Conservation (phyloP, 768 basidiomycete species). For the Fomitopsis pulvina region DNA sequence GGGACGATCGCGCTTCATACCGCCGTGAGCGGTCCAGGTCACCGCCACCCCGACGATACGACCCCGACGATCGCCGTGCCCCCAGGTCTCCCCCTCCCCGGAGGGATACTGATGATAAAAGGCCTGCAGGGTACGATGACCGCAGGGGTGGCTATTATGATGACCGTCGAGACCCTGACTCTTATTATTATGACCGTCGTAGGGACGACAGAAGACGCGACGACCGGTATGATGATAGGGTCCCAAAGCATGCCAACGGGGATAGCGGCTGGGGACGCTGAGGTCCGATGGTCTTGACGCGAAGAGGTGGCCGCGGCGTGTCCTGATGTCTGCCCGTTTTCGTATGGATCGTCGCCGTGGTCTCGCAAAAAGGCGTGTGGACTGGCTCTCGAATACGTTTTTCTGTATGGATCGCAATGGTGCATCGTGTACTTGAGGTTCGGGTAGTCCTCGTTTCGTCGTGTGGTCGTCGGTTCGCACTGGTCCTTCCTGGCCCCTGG, state of each 20-base stretch:
- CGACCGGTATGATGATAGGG: slow-evolving; percentile 72
- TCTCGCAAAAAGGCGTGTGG: slow-evolving; percentile 18
- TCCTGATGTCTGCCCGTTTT: slow-evolving; percentile 12
- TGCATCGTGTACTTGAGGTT: slow-evolving; percentile 6
- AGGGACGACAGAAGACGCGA: slow-evolving; percentile 81
- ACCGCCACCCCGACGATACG: slow-evolving; percentile 55
- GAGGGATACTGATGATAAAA: slow-evolving; percentile 80
- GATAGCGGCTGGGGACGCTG: slow-evolving; percentile 40
- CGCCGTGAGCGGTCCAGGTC: slow-evolving; percentile 84
- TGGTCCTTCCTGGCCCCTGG: slow-evolving; percentile 1
- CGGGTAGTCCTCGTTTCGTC: not conserved
- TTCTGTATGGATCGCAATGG: slow-evolving; percentile 2
- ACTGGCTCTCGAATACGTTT: slow-evolving; percentile 17
- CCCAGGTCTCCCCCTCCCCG: slow-evolving; percentile 75
- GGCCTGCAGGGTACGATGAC: slow-evolving; percentile 91
- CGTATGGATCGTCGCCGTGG: slow-evolving; percentile 16
- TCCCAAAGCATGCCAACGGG: slow-evolving; percentile 67
- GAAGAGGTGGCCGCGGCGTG: slow-evolving; percentile 8
- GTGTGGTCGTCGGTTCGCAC: not conserved
- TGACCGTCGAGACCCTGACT: slow-evolving; percentile 79
- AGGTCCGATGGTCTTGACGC: slow-evolving; percentile 3
- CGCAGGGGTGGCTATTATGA: slow-evolving; percentile 76
- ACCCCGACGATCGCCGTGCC: slow-evolving; percentile 70
- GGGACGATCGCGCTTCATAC: slow-evolving; percentile 40
- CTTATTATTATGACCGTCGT: slow-evolving; percentile 84